These are phyloP conservation scores for Aspergillus ochraceoroseus DNA, from an alignment of 2,329 filamentous ascomycete species.

Conservation along the genomic window DNA sequence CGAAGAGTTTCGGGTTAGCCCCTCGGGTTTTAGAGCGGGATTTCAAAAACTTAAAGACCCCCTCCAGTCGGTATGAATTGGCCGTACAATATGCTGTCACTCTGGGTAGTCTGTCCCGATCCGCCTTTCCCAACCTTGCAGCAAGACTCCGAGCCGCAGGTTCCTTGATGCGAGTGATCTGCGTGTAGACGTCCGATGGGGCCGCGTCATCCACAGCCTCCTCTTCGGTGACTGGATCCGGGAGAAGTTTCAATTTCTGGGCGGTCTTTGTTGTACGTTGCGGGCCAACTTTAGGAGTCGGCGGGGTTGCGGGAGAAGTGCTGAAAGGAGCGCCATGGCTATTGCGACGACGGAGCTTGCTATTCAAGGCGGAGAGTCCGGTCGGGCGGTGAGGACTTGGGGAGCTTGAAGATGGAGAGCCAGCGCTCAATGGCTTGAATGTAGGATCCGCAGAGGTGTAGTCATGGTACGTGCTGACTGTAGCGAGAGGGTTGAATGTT, in stretches of 20 bases:
- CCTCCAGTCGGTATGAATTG: conserved; percentile 84
- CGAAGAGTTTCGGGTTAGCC: conserved; percentile 83
- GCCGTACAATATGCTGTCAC: conserved; percentile 97
- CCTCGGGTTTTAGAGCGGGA: conserved; percentile 71
- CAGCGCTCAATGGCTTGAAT: conserved; percentile 40
- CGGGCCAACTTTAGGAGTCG: conserved; percentile 72
- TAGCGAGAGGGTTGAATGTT: conserved; percentile 47
- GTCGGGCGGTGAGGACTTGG: conserved; percentile 44
- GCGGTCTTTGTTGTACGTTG: conserved; percentile 93
- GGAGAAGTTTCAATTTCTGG: conserved; percentile 95
- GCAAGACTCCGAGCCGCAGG: conserved; percentile 88
- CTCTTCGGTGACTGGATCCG: conserved; percentile 79
- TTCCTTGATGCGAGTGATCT: conserved; percentile 97
- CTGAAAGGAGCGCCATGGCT: conserved; percentile 63
- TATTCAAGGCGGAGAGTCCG: conserved; percentile 76
- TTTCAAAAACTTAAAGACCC: conserved; percentile 85
- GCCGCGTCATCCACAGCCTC: conserved; percentile 75
- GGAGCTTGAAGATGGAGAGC: conserved; percentile 35
- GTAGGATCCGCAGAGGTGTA: conserved; percentile 39
- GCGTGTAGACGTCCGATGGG: conserved; percentile 91
- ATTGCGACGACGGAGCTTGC: conserved; percentile 78
- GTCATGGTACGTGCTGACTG: conserved; percentile 43
- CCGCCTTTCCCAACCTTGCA: conserved; percentile 85
- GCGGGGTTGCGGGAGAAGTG: conserved; percentile 39
- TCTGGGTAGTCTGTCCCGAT: conserved; percentile 76